Base-by-base conservation (phyloP, 208 protist species). In the Leishmania guyanensis region DNA sequence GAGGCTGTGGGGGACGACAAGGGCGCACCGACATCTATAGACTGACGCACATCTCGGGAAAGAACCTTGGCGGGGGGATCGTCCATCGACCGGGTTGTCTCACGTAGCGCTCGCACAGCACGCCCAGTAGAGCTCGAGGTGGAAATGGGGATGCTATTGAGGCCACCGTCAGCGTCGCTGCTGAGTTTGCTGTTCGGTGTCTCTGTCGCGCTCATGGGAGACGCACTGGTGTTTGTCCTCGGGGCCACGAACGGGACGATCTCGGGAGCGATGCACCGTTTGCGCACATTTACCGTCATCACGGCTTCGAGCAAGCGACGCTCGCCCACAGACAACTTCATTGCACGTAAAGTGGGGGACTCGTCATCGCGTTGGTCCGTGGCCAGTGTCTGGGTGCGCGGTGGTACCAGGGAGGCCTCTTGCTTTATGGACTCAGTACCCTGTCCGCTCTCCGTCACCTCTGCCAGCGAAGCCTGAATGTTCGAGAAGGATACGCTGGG, bases 251-350 rank as follows among this genome's bases (percentile, higher is more conserved):
- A 60, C 10, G 36, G n/a, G 33, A 62, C 29, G 20, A 12, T 43
- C 22, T 14, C 43, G 4, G 9, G 8, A 72, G 29, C 69, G 66
- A 70, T 60, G 39, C 12, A 56, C 54, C 4, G 56, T 12, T 51
- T 48, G 3, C 50, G n/a, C 20, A 22, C 54, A 22, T 80, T 80
- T 5, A 73, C 70, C 36, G 58, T 75, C 70, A 81, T 83, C 10
- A 86, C 83, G 26, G 84, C 85, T 10, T 71, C 76, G 62, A 86
- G 77, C 14, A 89, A 81, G 4, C 82, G 81, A 12, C 76, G 75
- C 88, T 91, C 88, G 8, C 56, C 26, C 14, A 65, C 75, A 1
- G 84, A 84, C 6, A 86, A 68, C 75, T 46, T 20, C 65, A 80
- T 29, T 6, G 64, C 72, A 12, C 77, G 70, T 5, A 51, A 6